These are phyloP conservation scores for Pulveroboletus sp. DNA, from an alignment of 768 basidiomycete genomes.

Conservation along the genomic window DNA sequence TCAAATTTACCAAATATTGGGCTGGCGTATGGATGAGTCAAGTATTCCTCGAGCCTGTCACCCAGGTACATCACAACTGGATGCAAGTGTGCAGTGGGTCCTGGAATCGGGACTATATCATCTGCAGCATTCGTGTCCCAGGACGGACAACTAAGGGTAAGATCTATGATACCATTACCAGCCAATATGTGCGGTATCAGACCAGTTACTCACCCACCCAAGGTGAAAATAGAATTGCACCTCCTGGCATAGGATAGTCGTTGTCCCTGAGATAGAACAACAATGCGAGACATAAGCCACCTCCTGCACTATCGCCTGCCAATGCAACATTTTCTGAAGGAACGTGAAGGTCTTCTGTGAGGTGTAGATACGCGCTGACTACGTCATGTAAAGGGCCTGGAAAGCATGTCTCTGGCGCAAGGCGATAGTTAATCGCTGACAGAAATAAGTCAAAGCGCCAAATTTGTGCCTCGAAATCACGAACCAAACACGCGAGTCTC, in stretches of 20 bases:
- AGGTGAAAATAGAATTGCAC: slow-evolving; percentile 85
- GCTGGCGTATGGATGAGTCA: slow-evolving; percentile 95
- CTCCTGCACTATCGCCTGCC: slow-evolving; percentile 92
- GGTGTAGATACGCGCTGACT: slow-evolving; percentile 79
- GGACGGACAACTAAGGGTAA: slow-evolving; percentile 97
- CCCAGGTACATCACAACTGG: slow-evolving; percentile 95
- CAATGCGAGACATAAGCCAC: slow-evolving; percentile 78
- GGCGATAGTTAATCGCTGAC: slow-evolving; percentile 86
- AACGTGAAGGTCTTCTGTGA: slow-evolving; percentile 84
- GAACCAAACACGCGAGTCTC: slow-evolving; percentile 84
- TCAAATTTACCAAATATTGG: slow-evolving; percentile 89
- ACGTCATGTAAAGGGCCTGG: slow-evolving; percentile 87
- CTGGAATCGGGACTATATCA: slow-evolving; percentile 76
- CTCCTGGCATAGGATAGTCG: slow-evolving; percentile 76
- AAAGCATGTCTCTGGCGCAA: slow-evolving; percentile 93
- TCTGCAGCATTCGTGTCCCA: slow-evolving; percentile 92
- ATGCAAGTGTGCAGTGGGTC: slow-evolving; percentile 78
- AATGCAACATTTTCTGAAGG: slow-evolving; percentile 88
- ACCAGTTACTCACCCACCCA: slow-evolving; percentile 77
- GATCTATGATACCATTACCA: slow-evolving; percentile 44
- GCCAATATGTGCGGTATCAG: slow-evolving; percentile 4
- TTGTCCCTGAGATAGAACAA: slow-evolving; percentile 96
- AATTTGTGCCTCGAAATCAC: slow-evolving; percentile 17
- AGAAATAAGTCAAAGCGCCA: neutral
- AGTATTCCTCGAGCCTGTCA: slow-evolving; percentile 67